A percentile compares a stretch with the other conserved stretches of the same genome.
Evolutionary conservation across 768 basidiomycete genomes (phyloP).

Genomic region (Serendipita sp.): DNA sequence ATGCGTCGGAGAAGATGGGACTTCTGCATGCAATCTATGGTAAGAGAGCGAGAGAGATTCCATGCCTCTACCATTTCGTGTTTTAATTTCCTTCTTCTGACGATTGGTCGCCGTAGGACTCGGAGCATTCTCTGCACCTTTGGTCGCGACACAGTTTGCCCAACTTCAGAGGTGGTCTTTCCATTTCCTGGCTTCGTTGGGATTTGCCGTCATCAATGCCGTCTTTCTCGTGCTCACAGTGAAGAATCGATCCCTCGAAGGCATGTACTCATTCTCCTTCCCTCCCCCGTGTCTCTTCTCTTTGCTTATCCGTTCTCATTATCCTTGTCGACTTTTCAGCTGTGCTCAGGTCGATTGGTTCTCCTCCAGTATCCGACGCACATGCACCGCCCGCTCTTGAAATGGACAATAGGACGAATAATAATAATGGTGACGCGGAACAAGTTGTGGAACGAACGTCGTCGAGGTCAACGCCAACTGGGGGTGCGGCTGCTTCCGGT

Average conservation of each 20-base stretch:
- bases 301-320: too few relatives aligned
- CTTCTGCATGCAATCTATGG: constrained; percentile 8
- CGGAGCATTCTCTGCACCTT: constrained; percentile 7
- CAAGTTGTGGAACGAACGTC: background rate
- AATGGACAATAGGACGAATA: background rate
- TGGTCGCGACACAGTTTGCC: constrained; percentile 3
- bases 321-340: background rate
- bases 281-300: background rate
- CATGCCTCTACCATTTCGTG: background rate
- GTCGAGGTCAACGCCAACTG: background rate
- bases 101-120: background rate
- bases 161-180: constrained; percentile 24
- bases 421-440: background rate
- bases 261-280: background rate
- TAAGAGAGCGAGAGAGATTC: background rate
- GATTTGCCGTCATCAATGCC: constrained; percentile 19
- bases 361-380: background rate
- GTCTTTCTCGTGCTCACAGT: background rate
- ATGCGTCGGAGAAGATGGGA: constrained; percentile 6
- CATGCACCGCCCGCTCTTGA: background rate
- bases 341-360: background rate
- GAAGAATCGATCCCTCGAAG: background rate
- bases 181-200: constrained; percentile 31
- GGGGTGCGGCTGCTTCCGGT: too few relatives aligned
- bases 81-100: background rate